A percentile compares a stretch with the other conserved stretches of the same genome.
Conservation (phyloP, 192 early-diverging fungal species). For the Coemansia sp. region DNA sequence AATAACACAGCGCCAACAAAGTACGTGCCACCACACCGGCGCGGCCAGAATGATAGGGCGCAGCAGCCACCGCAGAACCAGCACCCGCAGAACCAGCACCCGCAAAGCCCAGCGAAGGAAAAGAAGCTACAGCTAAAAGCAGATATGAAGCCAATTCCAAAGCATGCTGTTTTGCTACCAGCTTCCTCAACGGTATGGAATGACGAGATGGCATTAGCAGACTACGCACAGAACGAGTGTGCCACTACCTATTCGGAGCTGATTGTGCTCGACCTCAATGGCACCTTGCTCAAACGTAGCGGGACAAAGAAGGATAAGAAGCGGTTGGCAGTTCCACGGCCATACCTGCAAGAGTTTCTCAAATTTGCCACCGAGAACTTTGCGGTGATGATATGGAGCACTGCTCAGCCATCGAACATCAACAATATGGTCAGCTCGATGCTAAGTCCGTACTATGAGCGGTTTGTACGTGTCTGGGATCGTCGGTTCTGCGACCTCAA, state of each 20-base stretch:
- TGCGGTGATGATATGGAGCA: conserved; percentile 75
- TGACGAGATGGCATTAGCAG: conserved; percentile 14
- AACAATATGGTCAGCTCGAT: conserved; percentile 53
- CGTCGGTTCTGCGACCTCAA: conserved; percentile 53
- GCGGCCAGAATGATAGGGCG: conserved; percentile 1
- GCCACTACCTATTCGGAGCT: conserved; percentile 44
- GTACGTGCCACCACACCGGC: conserved; percentile 20
- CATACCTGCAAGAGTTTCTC: conserved; percentile 57
- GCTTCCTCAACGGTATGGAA: conserved; percentile 21
- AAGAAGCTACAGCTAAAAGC: neutral
- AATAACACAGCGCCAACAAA: neutral
- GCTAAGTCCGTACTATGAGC: conserved; percentile 36
- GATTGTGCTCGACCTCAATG: conserved; percentile 71
- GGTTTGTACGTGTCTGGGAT: conserved; percentile 62
- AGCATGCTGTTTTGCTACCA: conserved; percentile 2
- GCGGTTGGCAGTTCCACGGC: conserved; percentile 44
- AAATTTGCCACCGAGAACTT: conserved; percentile 58
- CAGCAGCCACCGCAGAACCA: neutral
- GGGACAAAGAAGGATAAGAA: neutral
- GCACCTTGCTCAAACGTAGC: conserved; percentile 59
- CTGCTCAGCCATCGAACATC: conserved; percentile 60
- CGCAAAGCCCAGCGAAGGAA: neutral
- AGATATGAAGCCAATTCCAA: neutral
- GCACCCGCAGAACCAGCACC: neutral
- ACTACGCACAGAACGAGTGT: conserved; percentile 32